Base-by-base conservation (phyloP, 116 monocot species). In the Dioscorea cayenensis region DNA sequence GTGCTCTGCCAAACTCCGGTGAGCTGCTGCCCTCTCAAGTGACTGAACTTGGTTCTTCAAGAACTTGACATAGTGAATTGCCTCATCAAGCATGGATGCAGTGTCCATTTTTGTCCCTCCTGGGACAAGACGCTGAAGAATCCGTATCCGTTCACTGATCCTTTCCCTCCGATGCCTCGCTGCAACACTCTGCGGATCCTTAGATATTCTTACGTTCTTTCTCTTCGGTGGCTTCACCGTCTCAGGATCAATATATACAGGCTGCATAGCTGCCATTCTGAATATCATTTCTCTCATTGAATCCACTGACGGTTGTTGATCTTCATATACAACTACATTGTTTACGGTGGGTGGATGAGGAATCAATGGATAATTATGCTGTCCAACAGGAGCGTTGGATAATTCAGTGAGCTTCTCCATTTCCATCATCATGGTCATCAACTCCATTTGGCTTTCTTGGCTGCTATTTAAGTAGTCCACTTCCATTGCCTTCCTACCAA, bases 21-120 rank as follows among this genome's bases (percentile, higher is more conserved):
- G 63, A 21, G 11, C 43, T 27, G 62, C 50, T 0, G 70, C 80
- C 27, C 37, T 36, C 71, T 84, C 77, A 13, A 84, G 73, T 2
- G 77, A 74, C 64, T 68, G 80, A 37, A 84, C 72, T 72, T 90
- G 90, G 18, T 71, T 60, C 77, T 90, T 87, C 66, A 87, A 68
- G 73, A 90, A 90, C 84, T 90, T 87, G 55, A 90, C 82, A 68
- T 90, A 90, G 69, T 82, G 86, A 51, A 87, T 82, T 22, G 90
- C 90, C 82, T 32, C 32, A 32, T 32, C 32, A 32, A 32, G 32
- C 32, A 32, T 32, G 32, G 32, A 32, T 32, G 32, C 75, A 0
- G 80, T 81, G 61, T 81, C 80, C 80, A 81, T 81, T 76, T 81
- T 81, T 36, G 76, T 79, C 21, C 79, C 79, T 3, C 79, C 79